Evolutionary conservation across 2,329 filamentous ascomycete species (phyloP), one percentile per base, ranked within the genome.

Genomic region (Pseudocercospora fijiensis): DNA sequence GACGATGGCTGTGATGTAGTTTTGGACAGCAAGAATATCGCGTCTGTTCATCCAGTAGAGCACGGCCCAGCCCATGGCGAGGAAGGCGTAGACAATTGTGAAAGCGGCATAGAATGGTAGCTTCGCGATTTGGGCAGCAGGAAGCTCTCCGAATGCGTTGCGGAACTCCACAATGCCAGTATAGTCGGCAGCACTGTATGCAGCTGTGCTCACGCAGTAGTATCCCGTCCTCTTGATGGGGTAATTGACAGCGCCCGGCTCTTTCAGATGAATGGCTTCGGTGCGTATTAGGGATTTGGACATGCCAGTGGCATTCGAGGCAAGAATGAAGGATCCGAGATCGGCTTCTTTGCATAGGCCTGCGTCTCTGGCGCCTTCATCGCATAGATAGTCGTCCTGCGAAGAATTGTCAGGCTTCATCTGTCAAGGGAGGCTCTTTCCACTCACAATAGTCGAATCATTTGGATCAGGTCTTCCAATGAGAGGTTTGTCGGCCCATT

Each of bases 1-100:
- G 57, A 99, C 83, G 65, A 98, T 99, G 9, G 95, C 94, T 0
- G 95, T 99, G 72, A 99, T 98, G 78, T 99, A 99, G 77, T 99
- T 99, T 78, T 99, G 95, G 1, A 99, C 95, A 16, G 96, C 90
- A 74, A 99, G 81, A 67, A 99, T 98, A 77, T 99, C 95, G 73
- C 90, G 87, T 64, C 94, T 86, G 77, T 99, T 92, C 77, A 97
- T 92, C 73, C 93, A 93, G 79, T 99, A 98, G 22, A 98, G 83
- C 78, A 97, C 96, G 9, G 86, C 92, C 95, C 95, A 99, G 77
- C 92, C 94, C 11, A 87, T 88, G 66, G 87, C 88, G 69, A 98
- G 86, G 20, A 98, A 85, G 57, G 92, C 92, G 78, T 99, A 99
- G 30, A 96, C 86, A 67, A 99, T 93, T 0, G 93, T 94, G 70